Base-by-base conservation (phyloP, 2,329 filamentous ascomycete species). In the Penicillium sp. region DNA sequence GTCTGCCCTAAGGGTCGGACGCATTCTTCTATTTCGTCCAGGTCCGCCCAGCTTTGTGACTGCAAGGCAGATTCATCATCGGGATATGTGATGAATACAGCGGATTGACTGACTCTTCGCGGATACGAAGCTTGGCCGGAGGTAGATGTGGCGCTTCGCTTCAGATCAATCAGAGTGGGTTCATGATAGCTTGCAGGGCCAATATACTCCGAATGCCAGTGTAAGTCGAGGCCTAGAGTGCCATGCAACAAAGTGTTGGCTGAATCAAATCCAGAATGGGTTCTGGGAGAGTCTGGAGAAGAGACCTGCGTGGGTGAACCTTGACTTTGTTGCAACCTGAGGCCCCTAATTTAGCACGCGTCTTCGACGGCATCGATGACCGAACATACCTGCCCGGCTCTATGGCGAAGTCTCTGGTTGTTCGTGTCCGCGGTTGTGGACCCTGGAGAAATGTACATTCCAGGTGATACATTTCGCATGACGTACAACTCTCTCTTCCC, bases 1-100 rank as follows among this genome's bases (percentile, higher is more conserved):
- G 85, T 85, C 58, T 87, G 87, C n/a, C 92, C 92, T 74, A 95
- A 85, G 3, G 91, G 89, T 25, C 87, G 84, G 37, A 96, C 89
- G 43, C 92, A 82, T 57, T 85, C 84, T 78, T 96, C 91, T 69
- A 96, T 63, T n/a, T 33, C 28, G 28, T 51, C 46, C 13, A 51
- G 46, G n/a, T 51, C 46, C 14, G 46, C 43, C 49, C 40, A 49
- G 49, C 58, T 49, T 40, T 63, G 61, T 22, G 49, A 37, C 33
- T 63, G 57, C 19, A 40, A 60, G 40, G 54, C 54, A 11, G 61
- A 57, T 22, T 54, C 46, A 35, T 55, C 40, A 30, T 55, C 52
- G 22, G 52, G 37, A 16, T 55, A 42, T 3, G 25, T 55, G n/a
- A 55, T 42, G 25, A 55, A 55, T 16, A 35, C 35, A 38, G 37